Base-by-base conservation (phyloP, 208 protist species). In the Crithidia bombi region DNA sequence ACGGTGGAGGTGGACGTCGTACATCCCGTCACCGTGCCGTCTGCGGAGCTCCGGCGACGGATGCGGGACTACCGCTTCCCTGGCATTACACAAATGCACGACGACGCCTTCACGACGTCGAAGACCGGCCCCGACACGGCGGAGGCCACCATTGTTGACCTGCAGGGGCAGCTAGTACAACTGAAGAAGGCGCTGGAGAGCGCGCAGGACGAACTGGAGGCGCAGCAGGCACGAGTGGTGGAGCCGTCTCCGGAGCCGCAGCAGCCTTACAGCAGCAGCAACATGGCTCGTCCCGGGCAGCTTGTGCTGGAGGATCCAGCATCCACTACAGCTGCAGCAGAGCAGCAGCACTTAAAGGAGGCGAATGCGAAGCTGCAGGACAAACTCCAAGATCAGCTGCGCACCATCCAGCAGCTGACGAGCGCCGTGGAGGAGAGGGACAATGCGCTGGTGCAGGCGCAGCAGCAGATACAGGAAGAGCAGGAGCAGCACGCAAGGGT, bases 71-170 rank as follows among this genome's bases (percentile, higher is more conserved):
- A 83, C 68, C 33, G 44, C 68, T 91, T 86, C 47, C 68, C 75
- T 23, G 71, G 61, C 17, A 52, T 91, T 35, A 63, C 43, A 49
- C 30, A 50, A 6, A 58, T 87, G 32, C 80, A 86, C 72, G 62
- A 65, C 4, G 47, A 76, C 35, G 78, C 79, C 25, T 61, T 47
- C 51, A 75, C 11, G 14, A 54, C 61, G n/a, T 35, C 77, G 25
- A 85, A 84, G 59, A 76, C 56, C 0, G 65, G 14, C 7, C 78
- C 83, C 0, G 85, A 87, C 55, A 79, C 80, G 12, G 85, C 81
- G 14, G 75, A 75, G 52, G 74, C 65, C 1, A 81, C 73, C 17
- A 62, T 62, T 54, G 21, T 30, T 9, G 65, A 69, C 47, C 63
- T 81, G 43, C 62, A 81, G 78, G 64, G 74, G 62, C 69, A 90